A percentile compares a stretch with the other conserved stretches of the same genome.
Conservation (phyloP, 805 yeast species). For the Teunomyces atbi region DNA sequence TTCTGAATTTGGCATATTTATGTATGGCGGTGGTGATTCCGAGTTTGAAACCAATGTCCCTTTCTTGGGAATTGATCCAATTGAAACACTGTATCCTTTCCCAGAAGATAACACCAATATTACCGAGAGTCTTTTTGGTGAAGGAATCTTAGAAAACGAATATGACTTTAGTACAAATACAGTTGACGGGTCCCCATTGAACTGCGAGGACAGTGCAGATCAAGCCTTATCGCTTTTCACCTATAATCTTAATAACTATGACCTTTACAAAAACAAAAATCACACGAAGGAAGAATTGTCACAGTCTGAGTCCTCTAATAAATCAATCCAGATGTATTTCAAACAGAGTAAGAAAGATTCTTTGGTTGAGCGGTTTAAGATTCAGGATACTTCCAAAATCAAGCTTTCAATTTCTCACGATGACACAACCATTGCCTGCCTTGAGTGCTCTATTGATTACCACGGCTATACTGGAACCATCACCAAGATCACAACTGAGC, state of each 20-base stretch:
- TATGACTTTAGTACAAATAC: not conserved
- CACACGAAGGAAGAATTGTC: not conserved
- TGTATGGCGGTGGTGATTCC: not conserved
- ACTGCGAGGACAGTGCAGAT: not conserved
- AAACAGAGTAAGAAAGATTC: not conserved
- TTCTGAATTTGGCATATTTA: not conserved
- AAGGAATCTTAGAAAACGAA: not conserved
- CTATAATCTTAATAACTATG: not conserved
- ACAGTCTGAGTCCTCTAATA: not conserved
- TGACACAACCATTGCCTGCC: conserved; percentile 7
- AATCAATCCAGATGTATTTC: not conserved
- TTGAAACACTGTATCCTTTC: not conserved
- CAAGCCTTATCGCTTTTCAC: not conserved
- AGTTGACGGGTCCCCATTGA: not conserved
- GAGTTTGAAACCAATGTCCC: not conserved
- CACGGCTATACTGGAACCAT: conserved; percentile 8
- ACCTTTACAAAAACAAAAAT: not conserved
- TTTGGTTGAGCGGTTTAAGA: not conserved
- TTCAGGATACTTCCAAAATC: not conserved
- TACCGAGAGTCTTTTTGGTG: not conserved
- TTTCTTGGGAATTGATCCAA: not conserved
- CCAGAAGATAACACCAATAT: not conserved
- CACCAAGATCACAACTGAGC: not conserved
- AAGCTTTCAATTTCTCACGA: conserved; percentile 1
- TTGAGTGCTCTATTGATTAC: conserved; percentile 7